Conservation (phyloP, 2,329 filamentous ascomycete genomes). For the Chaetomium sp. region DNA sequence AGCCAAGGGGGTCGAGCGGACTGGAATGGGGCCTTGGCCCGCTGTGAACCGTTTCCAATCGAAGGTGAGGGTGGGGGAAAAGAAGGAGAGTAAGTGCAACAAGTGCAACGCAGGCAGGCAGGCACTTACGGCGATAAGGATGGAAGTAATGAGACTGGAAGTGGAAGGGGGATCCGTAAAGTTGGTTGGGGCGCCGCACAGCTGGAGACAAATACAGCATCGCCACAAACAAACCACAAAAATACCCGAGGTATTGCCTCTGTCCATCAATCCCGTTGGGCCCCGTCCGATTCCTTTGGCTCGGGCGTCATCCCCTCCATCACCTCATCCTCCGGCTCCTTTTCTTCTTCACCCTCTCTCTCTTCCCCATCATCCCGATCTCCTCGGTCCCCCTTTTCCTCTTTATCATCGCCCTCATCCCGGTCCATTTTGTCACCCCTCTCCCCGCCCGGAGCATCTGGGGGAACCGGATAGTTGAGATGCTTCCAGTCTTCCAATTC, state of each 20-base stretch:
- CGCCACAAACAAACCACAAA: neutral
- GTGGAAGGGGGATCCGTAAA: neutral
- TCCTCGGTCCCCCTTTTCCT: slow-evolving; percentile 26
- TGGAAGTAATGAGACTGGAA: neutral
- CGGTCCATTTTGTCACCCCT: slow-evolving; percentile 34
- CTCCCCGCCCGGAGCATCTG: slow-evolving; percentile 43
- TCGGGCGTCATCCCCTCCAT: slow-evolving; percentile 24
- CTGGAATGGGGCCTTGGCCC: neutral
- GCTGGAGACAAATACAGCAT: neutral
- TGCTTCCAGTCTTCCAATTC: slow-evolving; percentile 95
- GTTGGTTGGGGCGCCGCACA: neutral
- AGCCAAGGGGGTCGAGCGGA: neutral
- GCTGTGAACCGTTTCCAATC: neutral
- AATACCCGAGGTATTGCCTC: neutral
- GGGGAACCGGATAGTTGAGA: slow-evolving; percentile 64
- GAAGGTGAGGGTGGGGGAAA: neutral
- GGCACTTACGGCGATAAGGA: neutral
- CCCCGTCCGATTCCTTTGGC: neutral
- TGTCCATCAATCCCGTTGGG: neutral
- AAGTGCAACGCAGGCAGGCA: neutral
- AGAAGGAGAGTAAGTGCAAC: neutral
- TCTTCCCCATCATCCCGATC: slow-evolving; percentile 21
- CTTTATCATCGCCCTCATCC: slow-evolving; percentile 29
- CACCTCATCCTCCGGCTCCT: slow-evolving; percentile 20
- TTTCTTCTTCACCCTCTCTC: slow-evolving; percentile 17